Evolutionary conservation across 2,329 filamentous ascomycete species (phyloP).

Genomic region (Sordariomycetes sp.): DNA sequence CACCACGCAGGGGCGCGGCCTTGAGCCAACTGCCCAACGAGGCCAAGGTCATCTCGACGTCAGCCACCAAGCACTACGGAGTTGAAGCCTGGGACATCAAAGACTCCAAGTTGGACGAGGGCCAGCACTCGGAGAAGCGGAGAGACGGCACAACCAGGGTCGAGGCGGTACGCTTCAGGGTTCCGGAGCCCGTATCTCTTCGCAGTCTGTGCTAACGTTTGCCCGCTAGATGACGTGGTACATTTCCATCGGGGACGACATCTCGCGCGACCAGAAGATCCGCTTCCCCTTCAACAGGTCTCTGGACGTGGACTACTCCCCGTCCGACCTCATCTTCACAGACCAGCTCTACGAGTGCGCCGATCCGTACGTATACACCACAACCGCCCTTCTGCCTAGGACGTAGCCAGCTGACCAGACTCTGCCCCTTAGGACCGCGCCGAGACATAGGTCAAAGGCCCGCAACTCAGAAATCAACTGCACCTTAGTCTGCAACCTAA

Average conservation of each 20-base stretch:
- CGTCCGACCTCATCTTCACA: neutral
- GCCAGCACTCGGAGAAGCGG: neutral
- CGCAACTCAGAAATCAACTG: neutral
- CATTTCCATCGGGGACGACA: slow-evolving; percentile 9
- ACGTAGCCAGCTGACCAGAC: neutral
- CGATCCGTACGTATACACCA: neutral
- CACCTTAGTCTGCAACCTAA: neutral
- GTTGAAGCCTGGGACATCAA: neutral
- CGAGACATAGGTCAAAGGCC: neutral
- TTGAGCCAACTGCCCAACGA: slow-evolving; percentile 7
- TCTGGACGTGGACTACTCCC: slow-evolving; percentile 2
- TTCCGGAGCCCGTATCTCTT: too few species aligned
- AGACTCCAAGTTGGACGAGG: slow-evolving; percentile 5
- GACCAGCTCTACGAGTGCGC: neutral
- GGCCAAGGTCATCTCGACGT: slow-evolving; percentile 8
- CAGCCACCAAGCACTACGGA: slow-evolving; percentile 7
- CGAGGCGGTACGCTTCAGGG: too few species aligned
- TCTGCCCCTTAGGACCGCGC: neutral
- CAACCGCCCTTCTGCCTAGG: neutral
- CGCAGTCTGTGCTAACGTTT: neutral
- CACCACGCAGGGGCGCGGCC: slow-evolving; percentile 8
- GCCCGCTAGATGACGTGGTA: slow-evolving; percentile 10
- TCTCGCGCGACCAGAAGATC: slow-evolving; percentile 7
- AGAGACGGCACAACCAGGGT: too few species aligned
- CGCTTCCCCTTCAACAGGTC: slow-evolving; percentile 6